Percentiles rank a stretch among this genome's conserved stretches.
Evolutionary conservation across 208 protist species (phyloP).

Genomic region (Novymonas esmeraldas): DNA sequence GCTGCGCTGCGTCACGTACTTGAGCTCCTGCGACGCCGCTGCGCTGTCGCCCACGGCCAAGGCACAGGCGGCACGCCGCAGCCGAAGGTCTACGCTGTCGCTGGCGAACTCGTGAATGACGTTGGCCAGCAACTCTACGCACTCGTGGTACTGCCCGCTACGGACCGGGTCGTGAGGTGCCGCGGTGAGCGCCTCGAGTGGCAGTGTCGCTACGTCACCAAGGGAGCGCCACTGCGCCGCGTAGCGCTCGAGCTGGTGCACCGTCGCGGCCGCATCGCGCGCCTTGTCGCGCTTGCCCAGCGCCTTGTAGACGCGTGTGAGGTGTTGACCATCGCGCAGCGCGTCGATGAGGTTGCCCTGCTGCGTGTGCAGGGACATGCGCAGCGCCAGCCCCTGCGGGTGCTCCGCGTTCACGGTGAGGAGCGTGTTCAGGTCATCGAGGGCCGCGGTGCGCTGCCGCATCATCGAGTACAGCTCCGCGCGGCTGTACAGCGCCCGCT

Average conservation of each 20-base stretch:
- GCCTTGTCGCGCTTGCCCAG: conserved; percentile 29
- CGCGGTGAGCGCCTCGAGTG: conserved; percentile 17
- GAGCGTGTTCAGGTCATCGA: conserved; percentile 67
- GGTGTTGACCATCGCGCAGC: conserved; percentile 39
- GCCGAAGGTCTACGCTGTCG: conserved; percentile 79
- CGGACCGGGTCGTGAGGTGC: conserved; percentile 3
- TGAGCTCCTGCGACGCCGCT: conserved; percentile 70
- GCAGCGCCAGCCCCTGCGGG: conserved; percentile 50
- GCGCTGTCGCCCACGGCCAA: conserved; percentile 57
- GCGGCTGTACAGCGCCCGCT: conserved; percentile 76
- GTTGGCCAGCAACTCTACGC: conserved; percentile 52
- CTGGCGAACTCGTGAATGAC: conserved; percentile 70
- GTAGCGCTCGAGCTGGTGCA: conserved; percentile 48
- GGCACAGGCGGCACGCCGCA: conserved; percentile 84
- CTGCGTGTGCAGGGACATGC: conserved; percentile 60
- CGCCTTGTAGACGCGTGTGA: conserved; percentile 44
- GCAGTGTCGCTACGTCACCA: conserved; percentile 29
- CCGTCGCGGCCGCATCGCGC: conserved; percentile 23
- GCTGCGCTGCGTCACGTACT: conserved; percentile 67
- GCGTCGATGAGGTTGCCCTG: conserved; percentile 57
- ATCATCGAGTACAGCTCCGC: conserved; percentile 79
- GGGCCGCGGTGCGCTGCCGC: conserved; percentile 40
- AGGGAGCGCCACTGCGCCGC: conserved; percentile 47
- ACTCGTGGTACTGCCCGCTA: conserved; percentile 42
- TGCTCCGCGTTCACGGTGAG: conserved; percentile 47